phyloP scores from a whole-genome alignment of 2,329 filamentous ascomycete species.

The Podosphaera fusca region DNA sequence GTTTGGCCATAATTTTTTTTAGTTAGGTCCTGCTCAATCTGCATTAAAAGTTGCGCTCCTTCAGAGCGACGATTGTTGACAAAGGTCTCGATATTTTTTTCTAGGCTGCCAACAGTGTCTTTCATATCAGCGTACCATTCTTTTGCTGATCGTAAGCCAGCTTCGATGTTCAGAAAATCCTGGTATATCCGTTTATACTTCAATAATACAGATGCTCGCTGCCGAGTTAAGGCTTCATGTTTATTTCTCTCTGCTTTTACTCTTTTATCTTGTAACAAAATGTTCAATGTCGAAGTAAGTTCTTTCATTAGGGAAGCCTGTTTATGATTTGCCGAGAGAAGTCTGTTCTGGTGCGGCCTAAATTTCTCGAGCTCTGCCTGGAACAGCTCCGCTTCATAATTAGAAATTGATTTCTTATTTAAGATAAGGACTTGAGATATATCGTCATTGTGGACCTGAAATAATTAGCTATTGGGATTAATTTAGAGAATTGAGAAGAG shows the following conservation, averaged over 20 bases:
- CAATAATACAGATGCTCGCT: constrained; percentile 56
- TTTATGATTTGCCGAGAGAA: constrained; percentile 87
- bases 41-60: constrained; percentile 66
- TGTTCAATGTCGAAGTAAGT: constrained; percentile 66
- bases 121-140: constrained; percentile 92
- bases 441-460: constrained; percentile 77
- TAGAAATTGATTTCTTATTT: constrained; percentile 90
- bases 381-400: constrained; percentile 80
- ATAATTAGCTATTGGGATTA: constrained; percentile 3
- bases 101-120: constrained; percentile 72
- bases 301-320: constrained; percentile 90
- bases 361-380: constrained; percentile 97
- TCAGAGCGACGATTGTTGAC: constrained; percentile 85
- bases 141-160: constrained; percentile 69
- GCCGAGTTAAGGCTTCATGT: constrained; percentile 70
- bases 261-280: constrained; percentile 76
- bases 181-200: constrained; percentile 84
- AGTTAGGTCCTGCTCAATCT: constrained; percentile 31
- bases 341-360: constrained; percentile 68
- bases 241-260: constrained; percentile 87
- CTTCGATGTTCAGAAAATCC: constrained; percentile 72
- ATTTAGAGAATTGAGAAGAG: background rate
- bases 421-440: constrained; percentile 93
- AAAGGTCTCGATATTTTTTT: constrained; percentile 92
- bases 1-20: constrained; percentile 19